Conservation (phyloP, 352 stramenopile species). For the Globisporangium irregulare region DNA sequence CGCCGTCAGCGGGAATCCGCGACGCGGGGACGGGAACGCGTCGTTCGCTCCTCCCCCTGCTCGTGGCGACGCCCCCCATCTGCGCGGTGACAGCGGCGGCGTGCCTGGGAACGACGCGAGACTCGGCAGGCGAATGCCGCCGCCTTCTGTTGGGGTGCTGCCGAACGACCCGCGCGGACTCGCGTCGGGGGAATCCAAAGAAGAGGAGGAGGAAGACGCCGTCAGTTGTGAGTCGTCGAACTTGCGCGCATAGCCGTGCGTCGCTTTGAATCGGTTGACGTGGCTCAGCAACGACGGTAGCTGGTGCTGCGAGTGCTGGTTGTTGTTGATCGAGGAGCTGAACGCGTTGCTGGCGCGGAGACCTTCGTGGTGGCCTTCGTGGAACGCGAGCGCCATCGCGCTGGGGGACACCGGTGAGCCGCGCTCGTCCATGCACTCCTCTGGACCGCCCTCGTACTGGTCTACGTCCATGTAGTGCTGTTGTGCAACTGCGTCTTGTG, state of each 20-base stretch:
- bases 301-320: background rate
- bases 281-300: slow-evolving; percentile 35
- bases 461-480: slow-evolving; percentile 16
- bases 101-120: slow-evolving; percentile 25
- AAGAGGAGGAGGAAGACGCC: slow-evolving; percentile 13
- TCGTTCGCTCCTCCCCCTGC: slow-evolving; percentile 4
- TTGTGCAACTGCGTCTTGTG: background rate
- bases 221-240: slow-evolving; percentile 12
- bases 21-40: slow-evolving; percentile 15
- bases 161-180: slow-evolving; percentile 4
- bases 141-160: slow-evolving; percentile 1
- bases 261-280: slow-evolving; percentile 61
- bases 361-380: background rate
- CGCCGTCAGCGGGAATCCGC: slow-evolving; percentile 22
- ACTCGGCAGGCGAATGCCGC: slow-evolving; percentile 42
- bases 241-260: slow-evolving; percentile 58
- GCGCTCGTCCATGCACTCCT: slow-evolving; percentile 3
- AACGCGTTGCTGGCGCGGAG: background rate
- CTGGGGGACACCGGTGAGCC: slow-evolving; percentile 7
- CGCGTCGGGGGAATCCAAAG: slow-evolving; percentile 22
- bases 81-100: slow-evolving; percentile 45
- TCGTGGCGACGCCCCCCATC: slow-evolving; percentile 15
- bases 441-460: slow-evolving; percentile 10
- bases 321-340: background rate
- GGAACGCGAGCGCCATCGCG: slow-evolving; percentile 4